Conservation (phyloP, 2,329 filamentous ascomycete genomes). For the Fusarium musae region DNA sequence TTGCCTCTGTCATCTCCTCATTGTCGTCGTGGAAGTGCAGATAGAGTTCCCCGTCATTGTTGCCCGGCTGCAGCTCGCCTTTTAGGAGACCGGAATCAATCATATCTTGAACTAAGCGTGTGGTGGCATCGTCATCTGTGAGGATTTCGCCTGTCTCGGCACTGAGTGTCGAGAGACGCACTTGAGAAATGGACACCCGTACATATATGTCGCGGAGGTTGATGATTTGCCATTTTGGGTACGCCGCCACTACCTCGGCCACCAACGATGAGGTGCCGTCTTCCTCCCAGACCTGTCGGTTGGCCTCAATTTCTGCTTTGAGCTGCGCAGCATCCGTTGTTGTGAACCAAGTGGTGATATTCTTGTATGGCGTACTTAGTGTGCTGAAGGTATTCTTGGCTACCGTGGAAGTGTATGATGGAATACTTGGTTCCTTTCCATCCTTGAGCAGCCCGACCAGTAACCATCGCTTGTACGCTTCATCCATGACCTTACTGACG, state of each 20-base stretch:
- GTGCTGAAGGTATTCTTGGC: slow-evolving; percentile 67
- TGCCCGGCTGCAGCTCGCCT: slow-evolving; percentile 61
- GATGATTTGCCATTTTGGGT: slow-evolving; percentile 80
- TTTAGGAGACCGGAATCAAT: slow-evolving; percentile 64
- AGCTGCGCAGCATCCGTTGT: slow-evolving; percentile 65
- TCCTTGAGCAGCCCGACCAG: slow-evolving; percentile 77
- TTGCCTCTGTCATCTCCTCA: slow-evolving; percentile 59
- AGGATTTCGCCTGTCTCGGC: slow-evolving; percentile 63
- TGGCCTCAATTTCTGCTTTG: slow-evolving; percentile 70
- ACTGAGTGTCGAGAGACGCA: slow-evolving; percentile 63
- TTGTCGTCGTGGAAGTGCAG: slow-evolving; percentile 61
- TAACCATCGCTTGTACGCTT: slow-evolving; percentile 93
- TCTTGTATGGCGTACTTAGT: slow-evolving; percentile 75
- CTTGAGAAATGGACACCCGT: slow-evolving; percentile 65
- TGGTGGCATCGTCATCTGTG: slow-evolving; percentile 55
- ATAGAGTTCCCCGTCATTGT: slow-evolving; percentile 56
- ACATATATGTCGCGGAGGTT: slow-evolving; percentile 78
- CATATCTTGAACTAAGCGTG: slow-evolving; percentile 64
- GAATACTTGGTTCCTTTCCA: slow-evolving; percentile 67
- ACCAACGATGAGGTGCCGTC: slow-evolving; percentile 82
- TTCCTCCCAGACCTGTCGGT: slow-evolving; percentile 68
- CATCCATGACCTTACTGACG: slow-evolving; percentile 81
- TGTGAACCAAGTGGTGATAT: slow-evolving; percentile 76
- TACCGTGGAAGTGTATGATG: slow-evolving; percentile 63
- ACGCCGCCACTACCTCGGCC: slow-evolving; percentile 73